These are phyloP conservation scores for Tolypocladium guangdongense DNA, from an alignment of 2,329 filamentous ascomycete genomes.

Conservation along the genomic window DNA sequence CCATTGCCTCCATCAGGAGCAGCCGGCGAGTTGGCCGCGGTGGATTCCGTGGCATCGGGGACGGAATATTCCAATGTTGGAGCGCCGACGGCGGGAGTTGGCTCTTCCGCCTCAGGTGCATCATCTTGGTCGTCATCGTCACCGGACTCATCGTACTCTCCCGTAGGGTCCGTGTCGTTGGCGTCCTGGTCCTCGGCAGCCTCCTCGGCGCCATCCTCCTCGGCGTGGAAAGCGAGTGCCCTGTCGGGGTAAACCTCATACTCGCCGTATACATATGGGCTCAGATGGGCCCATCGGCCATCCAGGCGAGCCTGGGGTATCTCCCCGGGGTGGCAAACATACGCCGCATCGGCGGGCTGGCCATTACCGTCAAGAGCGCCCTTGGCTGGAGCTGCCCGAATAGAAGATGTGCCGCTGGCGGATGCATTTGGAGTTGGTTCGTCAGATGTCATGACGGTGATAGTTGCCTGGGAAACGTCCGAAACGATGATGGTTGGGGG, in stretches of 20 bases:
- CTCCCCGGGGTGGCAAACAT: constrained; percentile 2
- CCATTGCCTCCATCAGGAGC: constrained; percentile 16
- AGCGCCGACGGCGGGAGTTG: constrained; percentile 27
- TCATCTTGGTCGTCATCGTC: constrained; percentile 23
- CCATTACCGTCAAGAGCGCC: neutral
- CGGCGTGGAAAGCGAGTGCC: neutral
- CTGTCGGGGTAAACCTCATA: constrained; percentile 22
- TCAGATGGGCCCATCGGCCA: constrained; percentile 27
- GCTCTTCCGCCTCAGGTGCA: constrained; percentile 18
- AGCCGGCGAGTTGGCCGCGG: constrained; percentile 26
- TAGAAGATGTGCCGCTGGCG: neutral
- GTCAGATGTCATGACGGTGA: no score
- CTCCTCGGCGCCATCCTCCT: constrained; percentile 3
- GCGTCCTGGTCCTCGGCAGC: constrained; percentile 3
- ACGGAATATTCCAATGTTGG: constrained; percentile 27
- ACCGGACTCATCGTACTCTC: constrained; percentile 6
- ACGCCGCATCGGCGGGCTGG: neutral
- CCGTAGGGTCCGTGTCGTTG: constrained; percentile 18
- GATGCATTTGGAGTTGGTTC: neutral
- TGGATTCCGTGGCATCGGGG: constrained; percentile 25
- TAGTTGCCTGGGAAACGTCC: neutral
- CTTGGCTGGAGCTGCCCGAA: no score
- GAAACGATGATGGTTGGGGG: constrained; percentile 1
- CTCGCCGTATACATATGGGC: constrained; percentile 28
- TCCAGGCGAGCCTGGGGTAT: constrained; percentile 18